Evolutionary conservation across 768 basidiomycete species (phyloP).

Genomic region (Psilocybe tampanensis): DNA sequence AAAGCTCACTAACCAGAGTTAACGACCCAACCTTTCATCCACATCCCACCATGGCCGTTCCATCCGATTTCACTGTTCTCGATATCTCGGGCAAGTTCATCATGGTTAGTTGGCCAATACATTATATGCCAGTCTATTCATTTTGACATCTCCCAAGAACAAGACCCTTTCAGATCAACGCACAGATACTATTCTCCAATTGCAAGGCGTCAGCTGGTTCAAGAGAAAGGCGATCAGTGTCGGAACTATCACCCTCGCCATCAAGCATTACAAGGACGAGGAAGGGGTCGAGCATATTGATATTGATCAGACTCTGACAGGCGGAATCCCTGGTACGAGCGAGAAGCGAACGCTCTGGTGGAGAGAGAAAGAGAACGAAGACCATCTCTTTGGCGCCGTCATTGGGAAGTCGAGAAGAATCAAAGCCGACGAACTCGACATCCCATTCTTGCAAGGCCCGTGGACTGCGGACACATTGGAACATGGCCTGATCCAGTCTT

Average conservation of each 20-base stretch:
- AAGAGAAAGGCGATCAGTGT: conserved; percentile 61
- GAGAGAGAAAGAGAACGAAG: conserved; percentile 51
- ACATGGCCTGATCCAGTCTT: conserved; percentile 46
- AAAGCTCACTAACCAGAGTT: background rate
- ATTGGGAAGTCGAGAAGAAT: conserved; percentile 56
- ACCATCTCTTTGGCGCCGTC: conserved; percentile 64
- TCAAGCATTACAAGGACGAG: conserved; percentile 70
- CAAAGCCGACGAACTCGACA: conserved; percentile 45
- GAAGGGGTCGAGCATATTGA: conserved; percentile 64
- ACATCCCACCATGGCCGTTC: conserved; percentile 61
- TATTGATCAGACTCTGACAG: conserved; percentile 64
- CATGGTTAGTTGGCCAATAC: conserved; percentile 48
- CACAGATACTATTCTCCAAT: conserved; percentile 61
- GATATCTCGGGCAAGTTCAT: conserved; percentile 63
- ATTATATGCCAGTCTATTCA: background rate
- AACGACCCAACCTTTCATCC: conserved; percentile 1
- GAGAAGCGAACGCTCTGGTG: conserved; percentile 64
- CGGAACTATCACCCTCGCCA: conserved; percentile 57
- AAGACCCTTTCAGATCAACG: conserved; percentile 60
- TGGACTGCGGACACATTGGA: conserved; percentile 52
- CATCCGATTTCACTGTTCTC: conserved; percentile 57
- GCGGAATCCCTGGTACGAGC: conserved; percentile 57
- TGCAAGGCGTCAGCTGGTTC: conserved; percentile 77
- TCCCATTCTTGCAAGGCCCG: conserved; percentile 45
- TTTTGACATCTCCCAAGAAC: conserved; percentile 45